Evolutionary conservation across 2,329 filamentous ascomycete genomes (phyloP), one percentile per base, ranked within the genome.

Genomic region (Calonectria crousiana): DNA sequence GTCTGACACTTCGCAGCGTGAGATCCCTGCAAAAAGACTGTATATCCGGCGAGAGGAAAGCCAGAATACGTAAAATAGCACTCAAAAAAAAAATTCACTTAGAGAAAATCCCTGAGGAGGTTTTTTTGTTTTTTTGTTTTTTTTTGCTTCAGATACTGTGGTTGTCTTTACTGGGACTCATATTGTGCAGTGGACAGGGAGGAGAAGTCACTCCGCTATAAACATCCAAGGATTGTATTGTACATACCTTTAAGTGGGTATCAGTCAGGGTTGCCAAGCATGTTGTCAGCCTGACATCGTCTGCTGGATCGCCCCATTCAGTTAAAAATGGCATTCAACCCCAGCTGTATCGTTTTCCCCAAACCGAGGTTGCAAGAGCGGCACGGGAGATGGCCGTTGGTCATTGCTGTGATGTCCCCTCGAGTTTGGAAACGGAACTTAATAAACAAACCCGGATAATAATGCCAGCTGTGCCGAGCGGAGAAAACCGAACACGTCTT

Each of bases 231-330:
- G 44, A 10, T 47, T 13, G 44, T 9, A 23, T 47, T 62, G 38
- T 28, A 6, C 26, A 4, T 62, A 6, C 26, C 11, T 62, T 62
- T 62, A 62, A 41, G 56, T 62, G 56, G 56, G 56, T 23, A 28
- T 41, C 16, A 8, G 34, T 28, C 56, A 23, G 23, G 23, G 34
- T 41, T 34, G 56, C 56, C 56, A 41, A 62, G 56, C 6, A 28
- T 38, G 56, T 5, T n/a, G 56, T 62, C 34, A 62, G 56, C 56
- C 32, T 62, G 36, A 60, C 34, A 62, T 62, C 56, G 56, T n/a
- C 56, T 62, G 28, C 23, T 41, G 9, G 34, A 30, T 41, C 41
- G 56, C 56, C 56, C 56, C 56, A 62, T 62, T 62, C 34, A 41
- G 56, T 62, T 26, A 41, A 41, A 41, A 62, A 62, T 62, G 36